phyloP scores from a whole-genome alignment of 2,329 filamentous ascomycete species.

The Epichloe gansuensis region DNA sequence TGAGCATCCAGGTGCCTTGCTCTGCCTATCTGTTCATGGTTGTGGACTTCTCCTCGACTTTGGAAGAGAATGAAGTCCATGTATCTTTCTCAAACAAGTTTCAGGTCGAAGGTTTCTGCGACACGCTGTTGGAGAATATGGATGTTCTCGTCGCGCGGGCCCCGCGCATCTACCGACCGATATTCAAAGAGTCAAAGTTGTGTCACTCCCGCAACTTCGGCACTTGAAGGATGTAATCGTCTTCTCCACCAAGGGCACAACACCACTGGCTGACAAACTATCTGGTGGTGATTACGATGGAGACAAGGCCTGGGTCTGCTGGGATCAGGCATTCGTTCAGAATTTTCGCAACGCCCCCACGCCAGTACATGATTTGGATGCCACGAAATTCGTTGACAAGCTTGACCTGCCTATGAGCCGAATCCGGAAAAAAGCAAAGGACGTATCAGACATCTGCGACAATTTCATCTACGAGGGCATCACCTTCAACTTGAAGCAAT shows the following conservation, averaged over 20 bases:
- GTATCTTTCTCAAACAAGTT: conserved; percentile 58
- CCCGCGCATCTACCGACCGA: conserved; percentile 58
- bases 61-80: conserved; percentile 56
- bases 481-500: conserved; percentile 42
- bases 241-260: conserved; percentile 53
- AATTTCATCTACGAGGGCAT: conserved; percentile 43
- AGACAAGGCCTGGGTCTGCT: conserved; percentile 67
- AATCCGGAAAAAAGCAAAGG: not conserved
- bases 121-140: conserved; percentile 40
- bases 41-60: conserved; percentile 48
- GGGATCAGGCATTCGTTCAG: conserved; percentile 52
- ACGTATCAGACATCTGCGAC: conserved; percentile 12
- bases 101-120: conserved; percentile 38
- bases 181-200: conserved; percentile 54
- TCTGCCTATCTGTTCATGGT: conserved; percentile 56
- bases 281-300: conserved; percentile 77
- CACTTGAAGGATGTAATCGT: conserved; percentile 68
- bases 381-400: conserved; percentile 25
- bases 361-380: conserved; percentile 20
- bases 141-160: conserved; percentile 57
- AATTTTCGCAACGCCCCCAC: conserved; percentile 51
- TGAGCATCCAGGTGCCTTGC: conserved; percentile 48
- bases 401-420: not conserved
- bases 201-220: conserved; percentile 47
- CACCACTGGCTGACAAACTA: conserved; percentile 55